Base-by-base conservation (phyloP, 805 yeast species). In the Candida alai region DNA sequence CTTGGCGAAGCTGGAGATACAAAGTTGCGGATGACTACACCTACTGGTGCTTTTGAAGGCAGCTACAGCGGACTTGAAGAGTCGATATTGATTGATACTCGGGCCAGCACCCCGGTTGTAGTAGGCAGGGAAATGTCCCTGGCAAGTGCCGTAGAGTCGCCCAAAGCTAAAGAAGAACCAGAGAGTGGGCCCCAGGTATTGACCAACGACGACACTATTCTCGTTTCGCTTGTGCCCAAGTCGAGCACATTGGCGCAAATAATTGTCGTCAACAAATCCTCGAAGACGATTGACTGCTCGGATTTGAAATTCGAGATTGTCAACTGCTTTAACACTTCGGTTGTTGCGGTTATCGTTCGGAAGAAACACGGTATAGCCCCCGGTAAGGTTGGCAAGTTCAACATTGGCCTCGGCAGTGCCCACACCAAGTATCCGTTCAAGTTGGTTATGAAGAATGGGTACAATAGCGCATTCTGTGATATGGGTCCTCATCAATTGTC, bases 391-490 rank as follows among this genome's bases (percentile, higher is more conserved):
- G 47, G 56, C 7, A 64, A 56, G 30, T 63, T 65, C 42, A 63
- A 64, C 32, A 49, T 65, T 31, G 42, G 51, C 3, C 41, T 63
- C 25, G 49, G 46, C 28, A 48, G 48, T 35, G 53, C 58, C 15
- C 63, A 62, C 35, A 46, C 56, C 34, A 57, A 58, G 37, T 52
- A 46, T 34, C 68, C 69, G 5, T 59, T 62, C 44, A 48, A 47
- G 31, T 41, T 65, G 4, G 37, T 46, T 5, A 44, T 63, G 45
- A 42, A 35, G 25, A 59, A 53, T 35, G 52, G 40, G 1, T 24
- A 36, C 6, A 27, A 37, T 18, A 23, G 27, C 14, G 60, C 56
- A 6, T 38, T 33, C 15, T 52, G 56, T 32, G 44, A 44, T 10
- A 44, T 60, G 34, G 52, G 43, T 28, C 28, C 48, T 34, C 45